These are phyloP conservation scores for Suillus brevipes DNA, from an alignment of 768 basidiomycete genomes.

Conservation along the genomic window DNA sequence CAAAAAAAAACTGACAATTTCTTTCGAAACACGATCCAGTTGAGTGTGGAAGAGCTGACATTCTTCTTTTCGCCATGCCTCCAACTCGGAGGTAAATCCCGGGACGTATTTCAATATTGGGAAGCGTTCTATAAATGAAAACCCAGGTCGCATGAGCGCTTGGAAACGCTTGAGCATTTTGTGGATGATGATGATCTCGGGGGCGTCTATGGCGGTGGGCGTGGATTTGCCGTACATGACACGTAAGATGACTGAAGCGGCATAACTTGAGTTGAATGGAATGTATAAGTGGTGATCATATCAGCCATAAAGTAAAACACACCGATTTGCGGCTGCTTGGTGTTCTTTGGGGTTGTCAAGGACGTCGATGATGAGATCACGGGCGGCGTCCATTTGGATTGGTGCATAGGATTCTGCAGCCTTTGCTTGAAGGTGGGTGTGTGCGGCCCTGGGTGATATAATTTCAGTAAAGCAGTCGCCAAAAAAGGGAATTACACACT, in stretches of 20 bases:
- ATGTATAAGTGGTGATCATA: conserved; percentile 36
- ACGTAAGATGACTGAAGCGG: conserved; percentile 37
- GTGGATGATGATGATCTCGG: conserved; percentile 35
- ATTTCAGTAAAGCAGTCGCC: neutral
- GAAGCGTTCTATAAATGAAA: conserved; percentile 35
- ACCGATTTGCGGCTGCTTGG: conserved; percentile 52
- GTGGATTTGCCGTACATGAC: conserved; percentile 37
- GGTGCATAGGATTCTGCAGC: conserved; percentile 48
- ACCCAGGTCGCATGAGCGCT: conserved; percentile 37
- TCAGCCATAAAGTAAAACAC: conserved; percentile 43
- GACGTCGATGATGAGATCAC: conserved; percentile 33
- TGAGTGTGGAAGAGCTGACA: conserved; percentile 55
- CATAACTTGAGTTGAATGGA: conserved; percentile 26
- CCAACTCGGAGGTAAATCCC: conserved; percentile 58
- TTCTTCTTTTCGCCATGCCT: conserved; percentile 57
- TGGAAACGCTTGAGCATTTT: conserved; percentile 37
- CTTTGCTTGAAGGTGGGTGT: conserved; percentile 59
- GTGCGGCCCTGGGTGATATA: conserved; percentile 45
- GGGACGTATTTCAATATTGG: conserved; percentile 51
- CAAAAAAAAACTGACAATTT: conserved; percentile 42
- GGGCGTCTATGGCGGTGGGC: conserved; percentile 29
- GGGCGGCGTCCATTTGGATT: conserved; percentile 42
- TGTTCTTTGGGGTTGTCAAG: conserved; percentile 40
- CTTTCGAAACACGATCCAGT: conserved; percentile 43
- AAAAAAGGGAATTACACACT: conserved; percentile 32